These are phyloP conservation scores for Kwoniella sp. DNA, from an alignment of 768 basidiomycete species.

Conservation along the genomic window DNA sequence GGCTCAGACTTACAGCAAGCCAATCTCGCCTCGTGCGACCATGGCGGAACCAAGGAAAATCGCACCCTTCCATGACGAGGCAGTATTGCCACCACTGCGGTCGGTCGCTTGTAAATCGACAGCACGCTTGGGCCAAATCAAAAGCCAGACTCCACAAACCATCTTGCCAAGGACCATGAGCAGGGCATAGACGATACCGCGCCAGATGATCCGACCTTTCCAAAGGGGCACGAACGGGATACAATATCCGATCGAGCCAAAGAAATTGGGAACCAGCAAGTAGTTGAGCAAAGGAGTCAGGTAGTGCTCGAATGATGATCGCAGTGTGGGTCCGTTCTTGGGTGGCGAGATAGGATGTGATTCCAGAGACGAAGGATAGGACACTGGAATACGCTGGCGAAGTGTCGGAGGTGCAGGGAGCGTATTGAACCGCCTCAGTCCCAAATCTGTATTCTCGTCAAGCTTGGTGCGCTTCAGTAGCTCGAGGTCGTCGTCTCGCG, in stretches of 20 bases:
- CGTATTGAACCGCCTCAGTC: neutral
- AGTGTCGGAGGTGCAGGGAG: neutral
- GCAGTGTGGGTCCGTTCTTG: constrained; percentile 17
- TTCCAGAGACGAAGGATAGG: neutral
- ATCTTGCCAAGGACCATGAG: constrained; percentile 65
- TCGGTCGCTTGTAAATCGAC: neutral
- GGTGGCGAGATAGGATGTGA: neutral
- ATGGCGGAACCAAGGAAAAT: constrained; percentile 63
- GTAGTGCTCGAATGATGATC: constrained; percentile 55
- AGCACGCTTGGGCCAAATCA: constrained; percentile 39
- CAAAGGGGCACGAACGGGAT: constrained; percentile 62
- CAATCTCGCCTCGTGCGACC: constrained; percentile 71
- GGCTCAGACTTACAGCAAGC: constrained; percentile 55
- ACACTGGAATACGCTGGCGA: neutral
- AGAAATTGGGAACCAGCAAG: constrained; percentile 67
- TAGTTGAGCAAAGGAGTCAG: constrained; percentile 57
- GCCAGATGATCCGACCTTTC: constrained; percentile 60
- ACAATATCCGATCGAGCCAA: constrained; percentile 65
- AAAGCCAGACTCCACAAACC: constrained; percentile 59
- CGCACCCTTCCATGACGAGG: constrained; percentile 22
- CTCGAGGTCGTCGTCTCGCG: neutral
- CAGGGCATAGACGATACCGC: constrained; percentile 63
- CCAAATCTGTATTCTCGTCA: neutral
- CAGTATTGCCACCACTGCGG: neutral
- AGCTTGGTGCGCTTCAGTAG: neutral